Conservation (phyloP, 2,329 filamentous ascomycete genomes). For the Curvularia sp. region DNA sequence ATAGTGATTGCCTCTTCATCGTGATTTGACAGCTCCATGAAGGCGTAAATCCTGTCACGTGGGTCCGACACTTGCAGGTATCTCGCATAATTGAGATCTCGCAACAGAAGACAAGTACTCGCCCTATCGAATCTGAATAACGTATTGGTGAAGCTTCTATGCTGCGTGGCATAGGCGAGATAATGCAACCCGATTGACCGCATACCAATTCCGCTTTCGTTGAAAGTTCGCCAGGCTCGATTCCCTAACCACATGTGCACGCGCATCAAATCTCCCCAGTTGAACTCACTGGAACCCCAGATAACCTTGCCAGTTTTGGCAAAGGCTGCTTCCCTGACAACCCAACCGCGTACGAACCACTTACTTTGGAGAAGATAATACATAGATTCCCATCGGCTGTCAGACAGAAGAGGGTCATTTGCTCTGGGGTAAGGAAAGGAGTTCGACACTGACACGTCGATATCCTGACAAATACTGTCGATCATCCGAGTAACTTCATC, state of each 20-base stretch:
- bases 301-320: constrained; percentile 3
- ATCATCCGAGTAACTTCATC: constrained; percentile 13
- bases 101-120: background rate
- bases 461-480: background rate
- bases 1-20: background rate
- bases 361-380: background rate
- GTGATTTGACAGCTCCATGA: background rate
- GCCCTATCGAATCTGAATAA: background rate
- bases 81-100: background rate
- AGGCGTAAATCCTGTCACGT: background rate
- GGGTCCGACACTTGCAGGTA: background rate
- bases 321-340: constrained; percentile 21
- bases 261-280: background rate
- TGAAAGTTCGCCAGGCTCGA: background rate
- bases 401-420: background rate
- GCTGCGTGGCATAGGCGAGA: background rate
- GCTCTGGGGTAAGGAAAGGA: background rate
- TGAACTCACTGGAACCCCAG: background rate
- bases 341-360: constrained; percentile 23
- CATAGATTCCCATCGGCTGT: constrained; percentile 14
- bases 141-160: background rate
- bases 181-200: background rate
- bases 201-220: background rate
- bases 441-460: background rate
- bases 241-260: background rate